A percentile compares a stretch with the other conserved stretches of the same genome.
Evolutionary conservation across 2,329 filamentous ascomycete species (phyloP).

Genomic region (Paracamarosporium sp.): DNA sequence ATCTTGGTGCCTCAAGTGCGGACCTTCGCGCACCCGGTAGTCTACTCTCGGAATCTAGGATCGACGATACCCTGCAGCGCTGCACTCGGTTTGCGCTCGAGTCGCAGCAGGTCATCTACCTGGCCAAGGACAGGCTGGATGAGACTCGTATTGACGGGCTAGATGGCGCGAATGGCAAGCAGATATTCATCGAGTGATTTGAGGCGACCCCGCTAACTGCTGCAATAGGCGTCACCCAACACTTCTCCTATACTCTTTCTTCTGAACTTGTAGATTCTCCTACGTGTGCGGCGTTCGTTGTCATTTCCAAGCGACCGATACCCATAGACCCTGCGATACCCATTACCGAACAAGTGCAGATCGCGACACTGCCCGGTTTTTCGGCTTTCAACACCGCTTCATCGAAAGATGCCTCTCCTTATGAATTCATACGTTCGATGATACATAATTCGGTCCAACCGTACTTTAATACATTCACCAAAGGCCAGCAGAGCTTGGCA

Average conservation of each 20-base stretch:
- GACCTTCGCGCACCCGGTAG: constrained; percentile 85
- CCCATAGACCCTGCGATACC: constrained; percentile 85
- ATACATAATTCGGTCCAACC: constrained; percentile 91
- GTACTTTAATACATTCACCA: constrained; percentile 96
- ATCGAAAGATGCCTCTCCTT: constrained; percentile 81
- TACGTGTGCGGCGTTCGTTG: constrained; percentile 84
- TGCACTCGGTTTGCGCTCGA: constrained; percentile 91
- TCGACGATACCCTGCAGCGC: constrained; percentile 82
- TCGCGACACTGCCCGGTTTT: constrained; percentile 88
- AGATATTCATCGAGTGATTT: constrained; percentile 12
- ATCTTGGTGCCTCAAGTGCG: constrained; percentile 62
- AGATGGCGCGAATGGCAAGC: constrained; percentile 41
- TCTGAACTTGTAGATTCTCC: constrained; percentile 81
- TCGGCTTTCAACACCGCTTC: constrained; percentile 72
- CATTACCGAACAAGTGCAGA: constrained; percentile 86
- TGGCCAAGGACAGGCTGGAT: constrained; percentile 79
- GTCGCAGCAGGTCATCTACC: constrained; percentile 84
- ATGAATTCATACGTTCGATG: constrained; percentile 89
- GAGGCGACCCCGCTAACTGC: constrained; percentile 42
- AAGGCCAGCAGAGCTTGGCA: constrained; percentile 57
- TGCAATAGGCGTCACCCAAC: constrained; percentile 47
- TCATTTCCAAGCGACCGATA: constrained; percentile 86
- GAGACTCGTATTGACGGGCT: constrained; percentile 44
- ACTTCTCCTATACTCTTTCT: constrained; percentile 79
- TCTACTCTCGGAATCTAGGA: constrained; percentile 75